Evolutionary conservation across 306 rosid genomes (phyloP), one percentile per base, ranked within the genome.

Genomic region (Corylus avellana): DNA sequence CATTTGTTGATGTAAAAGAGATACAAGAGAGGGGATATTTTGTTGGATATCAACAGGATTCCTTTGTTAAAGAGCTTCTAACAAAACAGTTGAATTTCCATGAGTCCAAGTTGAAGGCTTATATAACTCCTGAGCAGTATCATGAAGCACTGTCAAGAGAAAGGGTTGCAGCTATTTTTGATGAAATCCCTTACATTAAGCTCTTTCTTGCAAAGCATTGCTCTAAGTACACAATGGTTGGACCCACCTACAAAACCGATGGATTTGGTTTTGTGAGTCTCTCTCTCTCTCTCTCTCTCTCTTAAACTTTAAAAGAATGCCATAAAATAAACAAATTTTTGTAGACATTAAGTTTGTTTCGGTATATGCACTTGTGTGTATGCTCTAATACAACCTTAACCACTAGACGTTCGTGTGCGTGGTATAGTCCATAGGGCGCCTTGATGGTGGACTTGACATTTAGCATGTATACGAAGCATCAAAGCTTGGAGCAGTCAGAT

Each of bases 211-310:
- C 77, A 1, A 87, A 69, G 76, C 75, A 81, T 66, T 78, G 83
- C 72, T 79, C 84, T 2, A 77, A 56, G 66, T 85, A 83, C 74
- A 74, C 61, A 12, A 74, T 75, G 85, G 87, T 69, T 71, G 90
- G 90, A 37, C 92, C 92, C 2, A 82, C 70, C 8, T 86, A 86
- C 82, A 85, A 75, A 76, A 82, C 88, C 0, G 86, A 74, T 1
- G 90, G 92, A 54, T 84, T 86, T 7, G 90, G 88, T 70, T 85
- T 88, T 73, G 89, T 88, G 44, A 83, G 87, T 85, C 22, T 35
- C 16, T 2, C 20, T 39, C 7, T 69, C 1, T 1, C 20, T 7
- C 12, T 58, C 27, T 68, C 1, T 39, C 22, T 14, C n/a, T 10
- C 12, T 29, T 46, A 39, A 39, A 39, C 44, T 39, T 39, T 39